Conservation (phyloP, 805 yeast genomes). For the Myxozyma neglecta region DNA sequence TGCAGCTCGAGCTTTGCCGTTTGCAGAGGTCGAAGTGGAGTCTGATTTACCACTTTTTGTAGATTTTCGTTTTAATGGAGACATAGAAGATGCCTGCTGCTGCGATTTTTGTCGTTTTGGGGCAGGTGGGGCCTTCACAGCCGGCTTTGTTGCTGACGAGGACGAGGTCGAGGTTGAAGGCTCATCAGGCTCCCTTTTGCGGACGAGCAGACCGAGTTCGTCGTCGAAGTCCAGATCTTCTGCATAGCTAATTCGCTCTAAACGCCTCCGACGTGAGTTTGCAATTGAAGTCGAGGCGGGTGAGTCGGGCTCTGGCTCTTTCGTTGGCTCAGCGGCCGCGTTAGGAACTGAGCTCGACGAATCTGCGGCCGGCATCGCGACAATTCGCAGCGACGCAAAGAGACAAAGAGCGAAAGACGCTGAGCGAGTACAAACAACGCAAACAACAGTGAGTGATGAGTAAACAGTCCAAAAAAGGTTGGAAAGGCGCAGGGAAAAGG, state of each 20-base stretch:
- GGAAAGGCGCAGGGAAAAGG: too few relatives aligned
- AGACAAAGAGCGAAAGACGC: too few relatives aligned
- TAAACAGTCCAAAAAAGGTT: too few relatives aligned
- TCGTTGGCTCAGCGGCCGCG: neutral
- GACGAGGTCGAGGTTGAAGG: too few relatives aligned
- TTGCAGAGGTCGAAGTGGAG: neutral
- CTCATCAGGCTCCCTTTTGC: neutral
- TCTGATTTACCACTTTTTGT: too few relatives aligned
- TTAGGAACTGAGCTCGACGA: neutral
- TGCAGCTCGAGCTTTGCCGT: constrained; percentile 1
- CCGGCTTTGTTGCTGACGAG: too few relatives aligned
- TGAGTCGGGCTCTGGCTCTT: neutral
- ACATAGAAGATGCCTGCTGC: neutral
- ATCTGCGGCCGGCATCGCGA: neutral
- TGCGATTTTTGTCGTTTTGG: neutral
- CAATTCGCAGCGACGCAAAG: too few relatives aligned
- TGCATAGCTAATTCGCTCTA: constrained; percentile 35
- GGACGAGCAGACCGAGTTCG: neutral
- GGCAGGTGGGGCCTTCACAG: too few relatives aligned
- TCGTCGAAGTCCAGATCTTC: constrained; percentile 33
- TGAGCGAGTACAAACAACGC: too few relatives aligned
- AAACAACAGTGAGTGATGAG: too few relatives aligned
- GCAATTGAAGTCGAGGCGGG: neutral
- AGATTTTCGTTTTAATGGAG: too few relatives aligned
- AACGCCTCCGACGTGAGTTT: constrained; percentile 20